These are phyloP conservation scores for Arctium lappa DNA, from an alignment of 129 eudicot species.

Conservation along the genomic window DNA sequence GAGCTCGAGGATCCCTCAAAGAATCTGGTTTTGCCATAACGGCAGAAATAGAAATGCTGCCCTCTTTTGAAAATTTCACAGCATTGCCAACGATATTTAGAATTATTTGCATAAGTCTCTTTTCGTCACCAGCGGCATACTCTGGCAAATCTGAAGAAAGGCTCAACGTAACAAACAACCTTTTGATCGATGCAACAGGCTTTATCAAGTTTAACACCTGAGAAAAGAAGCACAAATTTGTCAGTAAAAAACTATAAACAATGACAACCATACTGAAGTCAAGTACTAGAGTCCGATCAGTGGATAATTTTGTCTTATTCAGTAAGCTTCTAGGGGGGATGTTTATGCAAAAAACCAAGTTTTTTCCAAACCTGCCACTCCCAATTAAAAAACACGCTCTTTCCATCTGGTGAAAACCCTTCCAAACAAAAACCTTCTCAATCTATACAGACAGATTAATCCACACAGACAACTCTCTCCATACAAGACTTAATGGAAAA, in stretches of 20 bases:
- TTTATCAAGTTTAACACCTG: constrained; percentile 78
- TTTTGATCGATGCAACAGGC: constrained; percentile 89
- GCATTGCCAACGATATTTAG: constrained; percentile 91
- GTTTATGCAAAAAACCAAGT: too few species aligned
- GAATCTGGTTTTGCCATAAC: constrained; percentile 65
- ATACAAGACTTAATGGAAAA: too few species aligned
- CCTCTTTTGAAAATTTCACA: constrained; percentile 87
- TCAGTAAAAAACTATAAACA: neutral
- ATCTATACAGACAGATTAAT: too few species aligned
- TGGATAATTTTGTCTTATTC: neutral
- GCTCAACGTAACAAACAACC: constrained; percentile 49
- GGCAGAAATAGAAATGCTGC: constrained; percentile 65
- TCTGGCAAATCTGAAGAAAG: constrained; percentile 79
- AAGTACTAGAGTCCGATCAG: neutral
- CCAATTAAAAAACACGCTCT: too few species aligned
- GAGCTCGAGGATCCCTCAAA: constrained; percentile 68
- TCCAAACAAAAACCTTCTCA: too few species aligned
- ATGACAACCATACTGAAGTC: neutral
- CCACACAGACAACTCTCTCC: too few species aligned
- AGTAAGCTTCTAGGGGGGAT: too few species aligned
- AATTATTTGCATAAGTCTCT: constrained; percentile 83
- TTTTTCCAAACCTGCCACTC: too few species aligned
- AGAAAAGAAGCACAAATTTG: constrained; percentile 16
- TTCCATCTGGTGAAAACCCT: too few species aligned
- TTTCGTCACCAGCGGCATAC: constrained; percentile 86